Percentiles rank a stretch among this genome's conserved stretches.
phyloP scores from a whole-genome alignment of 176 grass and related monocot genomes.

The Avena insularis region DNA sequence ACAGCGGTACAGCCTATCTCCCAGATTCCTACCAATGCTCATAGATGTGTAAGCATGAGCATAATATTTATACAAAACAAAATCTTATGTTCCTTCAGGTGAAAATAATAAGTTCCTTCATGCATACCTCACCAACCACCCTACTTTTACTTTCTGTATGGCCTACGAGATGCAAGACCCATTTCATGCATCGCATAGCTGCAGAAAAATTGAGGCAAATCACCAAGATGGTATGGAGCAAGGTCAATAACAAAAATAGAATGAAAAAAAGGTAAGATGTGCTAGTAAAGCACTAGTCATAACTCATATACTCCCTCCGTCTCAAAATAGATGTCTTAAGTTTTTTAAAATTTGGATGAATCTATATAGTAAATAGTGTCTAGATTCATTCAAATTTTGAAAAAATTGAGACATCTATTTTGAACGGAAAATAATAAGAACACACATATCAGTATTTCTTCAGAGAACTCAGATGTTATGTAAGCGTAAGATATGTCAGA shows the following conservation, averaged over 20 bases:
- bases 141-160: constrained; percentile 98
- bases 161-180: constrained; percentile 88
- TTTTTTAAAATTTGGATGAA: too few species aligned
- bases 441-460: neutral
- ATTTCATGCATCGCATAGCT: constrained; percentile 98
- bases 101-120: neutral
- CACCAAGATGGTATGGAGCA: constrained; percentile 31
- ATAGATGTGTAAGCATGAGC: neutral
- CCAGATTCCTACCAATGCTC: neutral
- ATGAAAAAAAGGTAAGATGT: constrained; percentile 14
- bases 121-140: constrained; percentile 93
- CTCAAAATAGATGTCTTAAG: too few species aligned
- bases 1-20: neutral
- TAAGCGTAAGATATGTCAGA: neutral
- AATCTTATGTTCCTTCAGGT: neutral
- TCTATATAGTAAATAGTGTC: too few species aligned
- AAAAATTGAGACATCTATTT: too few species aligned
- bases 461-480: neutral
- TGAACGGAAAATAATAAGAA: neutral
- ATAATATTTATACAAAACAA: neutral
- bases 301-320: too few species aligned
- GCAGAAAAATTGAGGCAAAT: constrained; percentile 35
- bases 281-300: constrained; percentile 1
- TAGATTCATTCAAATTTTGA: too few species aligned
- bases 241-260: constrained; percentile 25